phyloP scores from a whole-genome alignment of 1,139 yeast species.

The Yamadazyma diospyri region DNA sequence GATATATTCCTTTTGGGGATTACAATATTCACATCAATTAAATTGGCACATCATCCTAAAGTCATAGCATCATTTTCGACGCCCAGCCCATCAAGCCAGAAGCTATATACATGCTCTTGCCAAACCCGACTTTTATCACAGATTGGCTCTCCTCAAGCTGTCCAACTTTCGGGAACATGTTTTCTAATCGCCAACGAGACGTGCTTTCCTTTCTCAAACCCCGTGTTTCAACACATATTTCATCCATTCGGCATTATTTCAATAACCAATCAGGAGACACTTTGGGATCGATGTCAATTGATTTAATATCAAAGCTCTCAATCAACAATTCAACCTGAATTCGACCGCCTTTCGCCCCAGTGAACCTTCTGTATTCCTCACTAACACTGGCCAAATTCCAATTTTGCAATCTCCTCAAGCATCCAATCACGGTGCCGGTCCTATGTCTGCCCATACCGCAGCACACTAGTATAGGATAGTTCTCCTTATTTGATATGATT shows the following conservation, averaged over 20 bases:
- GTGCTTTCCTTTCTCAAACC: too few relatives aligned
- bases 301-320: conserved; percentile 70
- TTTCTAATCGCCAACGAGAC: too few relatives aligned
- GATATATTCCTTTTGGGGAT: too few relatives aligned
- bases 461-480: conserved; percentile 83
- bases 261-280: conserved; percentile 15
- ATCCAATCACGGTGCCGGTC: conserved; percentile 94
- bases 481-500: conserved; percentile 63
- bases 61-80: too few relatives aligned
- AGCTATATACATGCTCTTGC: too few relatives aligned
- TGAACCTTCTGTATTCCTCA: conserved; percentile 90
- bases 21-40: too few relatives aligned
- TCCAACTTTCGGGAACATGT: too few relatives aligned
- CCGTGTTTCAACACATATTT: too few relatives aligned
- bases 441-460: conserved; percentile 98
- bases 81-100: too few relatives aligned
- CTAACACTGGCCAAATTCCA: conserved; percentile 94
- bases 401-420: conserved; percentile 83
- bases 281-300: conserved; percentile 44
- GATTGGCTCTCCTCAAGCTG: too few relatives aligned
- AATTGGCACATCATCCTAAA: too few relatives aligned
- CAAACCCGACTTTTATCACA: too few relatives aligned
- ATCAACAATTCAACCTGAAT: conserved; percentile 86
- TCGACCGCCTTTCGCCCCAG: conserved; percentile 90
- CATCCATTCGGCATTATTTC: conserved; percentile 1